Base-by-base conservation (phyloP, 1,139 yeast species). In the Kluyveromyces marxianus region DNA sequence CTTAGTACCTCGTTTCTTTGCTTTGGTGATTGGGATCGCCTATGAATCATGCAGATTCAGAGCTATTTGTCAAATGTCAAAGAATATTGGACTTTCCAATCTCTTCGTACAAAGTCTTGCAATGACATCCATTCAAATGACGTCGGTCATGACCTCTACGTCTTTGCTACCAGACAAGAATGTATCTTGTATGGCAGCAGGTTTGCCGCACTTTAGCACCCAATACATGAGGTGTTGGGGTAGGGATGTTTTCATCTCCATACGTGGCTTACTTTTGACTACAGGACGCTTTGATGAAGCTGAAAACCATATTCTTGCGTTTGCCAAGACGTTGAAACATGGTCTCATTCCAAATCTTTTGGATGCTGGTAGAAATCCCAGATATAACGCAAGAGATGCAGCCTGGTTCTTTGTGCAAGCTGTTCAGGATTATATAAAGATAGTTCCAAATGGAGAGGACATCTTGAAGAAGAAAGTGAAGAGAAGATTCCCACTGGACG, bases 181-280 rank as follows among this genome's bases (percentile, higher is more conserved):
- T 50, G 76, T 80, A 10, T 85, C 95, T 2, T 77, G 88, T 40
- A 72, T 92, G 76, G 96, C 97, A 14, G 98, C 98, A 2, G 98
- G 97, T 0, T 74, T 92, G 50, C 98, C 98, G 2, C 97, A 90
- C 67, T 92, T 92, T 65, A 81, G 94, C 59, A 77, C 76, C 48
- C 88, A 83, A 55, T 89, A 86, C 64, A 89, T 90, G 96, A 76
- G 98, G 66, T 88, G 97, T 63, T 92, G 98, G 98, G 98, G 98
- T 30, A 76, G 98, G 61, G 98, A 92, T 67, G 95, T 89, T 2
- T 92, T 92, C 61, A 83, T 92, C 47, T 77, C 96, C 0, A 73
- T 85, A 47, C 72, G 96, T 53, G 98, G 98, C 0, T 71, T 90
- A 42, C 68, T 89, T 50, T 68, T 90, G 36, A 82, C 84, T 1